Conservation (phyloP, 805 yeast genomes). For the Kockiozyma suomiensis region DNA sequence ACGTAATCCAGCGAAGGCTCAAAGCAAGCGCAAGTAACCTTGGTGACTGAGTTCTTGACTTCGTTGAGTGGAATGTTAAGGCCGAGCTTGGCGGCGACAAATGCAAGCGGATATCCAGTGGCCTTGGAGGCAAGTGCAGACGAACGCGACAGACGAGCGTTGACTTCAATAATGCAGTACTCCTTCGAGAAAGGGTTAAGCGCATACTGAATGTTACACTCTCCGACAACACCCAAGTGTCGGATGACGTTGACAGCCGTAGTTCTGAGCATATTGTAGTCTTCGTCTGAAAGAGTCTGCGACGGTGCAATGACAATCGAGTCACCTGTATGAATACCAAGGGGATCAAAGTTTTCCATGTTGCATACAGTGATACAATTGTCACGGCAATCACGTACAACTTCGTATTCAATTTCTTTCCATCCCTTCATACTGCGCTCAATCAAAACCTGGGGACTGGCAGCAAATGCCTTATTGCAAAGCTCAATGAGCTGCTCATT, state of each 20-base stretch:
- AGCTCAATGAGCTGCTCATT: conserved; percentile 78
- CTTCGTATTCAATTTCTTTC: conserved; percentile 99
- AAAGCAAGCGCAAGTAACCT: conserved; percentile 92
- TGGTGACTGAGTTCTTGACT: conserved; percentile 89
- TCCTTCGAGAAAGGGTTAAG: conserved; percentile 91
- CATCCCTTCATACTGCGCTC: conserved; percentile 98
- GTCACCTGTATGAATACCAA: conserved; percentile 99
- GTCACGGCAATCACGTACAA: conserved; percentile 94
- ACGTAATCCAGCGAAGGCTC: conserved; percentile 97
- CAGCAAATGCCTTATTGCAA: conserved; percentile 89
- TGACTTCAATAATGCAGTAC: conserved; percentile 96
- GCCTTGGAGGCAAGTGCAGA: conserved; percentile 99
- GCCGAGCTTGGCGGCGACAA: conserved; percentile 96
- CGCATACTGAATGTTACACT: conserved; percentile 97
- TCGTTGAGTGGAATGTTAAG: conserved; percentile 89
- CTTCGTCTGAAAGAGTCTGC: conserved; percentile 94
- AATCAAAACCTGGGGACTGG: conserved; percentile 93
- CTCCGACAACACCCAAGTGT: conserved; percentile 98
- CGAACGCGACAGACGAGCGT: conserved; percentile 95
- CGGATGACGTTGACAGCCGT: conserved; percentile 97
- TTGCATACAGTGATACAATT: conserved; percentile 99
- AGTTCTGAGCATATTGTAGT: conserved; percentile 95
- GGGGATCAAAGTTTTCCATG: conserved; percentile 98
- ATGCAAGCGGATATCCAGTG: conserved; percentile 97
- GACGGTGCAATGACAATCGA: conserved; percentile 99